phyloP scores from a whole-genome alignment of 192 early-diverging fungal species.

The Linderina pennispora region DNA sequence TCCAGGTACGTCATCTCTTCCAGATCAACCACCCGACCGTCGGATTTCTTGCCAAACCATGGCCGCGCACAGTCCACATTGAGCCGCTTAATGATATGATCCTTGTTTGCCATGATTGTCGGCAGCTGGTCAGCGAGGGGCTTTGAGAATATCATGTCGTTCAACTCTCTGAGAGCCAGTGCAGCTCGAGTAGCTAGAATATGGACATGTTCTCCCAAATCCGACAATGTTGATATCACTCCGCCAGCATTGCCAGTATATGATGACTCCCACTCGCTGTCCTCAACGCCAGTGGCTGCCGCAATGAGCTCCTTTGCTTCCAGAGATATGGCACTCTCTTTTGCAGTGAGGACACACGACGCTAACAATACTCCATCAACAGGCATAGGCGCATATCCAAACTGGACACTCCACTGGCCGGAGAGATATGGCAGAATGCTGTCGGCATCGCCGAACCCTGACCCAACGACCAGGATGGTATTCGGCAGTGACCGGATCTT shows the following conservation, averaged over 20 bases:
- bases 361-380: constrained; percentile 92
- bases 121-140: constrained; percentile 76
- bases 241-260: constrained; percentile 72
- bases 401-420: constrained; percentile 81
- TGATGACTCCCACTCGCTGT: constrained; percentile 84
- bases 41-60: constrained; percentile 88
- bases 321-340: constrained; percentile 72
- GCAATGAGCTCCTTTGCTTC: constrained; percentile 87
- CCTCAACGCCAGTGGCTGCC: constrained; percentile 69
- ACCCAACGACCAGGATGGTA: constrained; percentile 82
- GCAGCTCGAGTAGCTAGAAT: constrained; percentile 84
- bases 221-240: constrained; percentile 79
- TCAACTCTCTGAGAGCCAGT: constrained; percentile 72
- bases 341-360: constrained; percentile 92
- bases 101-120: constrained; percentile 73
- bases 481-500: constrained; percentile 70
- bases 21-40: constrained; percentile 69
- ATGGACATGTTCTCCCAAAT: constrained; percentile 92
- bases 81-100: constrained; percentile 82
- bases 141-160: constrained; percentile 70
- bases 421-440: constrained; percentile 88
- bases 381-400: constrained; percentile 88
- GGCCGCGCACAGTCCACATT: constrained; percentile 87
- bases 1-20: constrained; percentile 92
- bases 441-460: constrained; percentile 84